Evolutionary conservation across 257 asterid species (phyloP), one percentile per base, ranked within the genome.

Genomic region (Penstemon barbatus): DNA sequence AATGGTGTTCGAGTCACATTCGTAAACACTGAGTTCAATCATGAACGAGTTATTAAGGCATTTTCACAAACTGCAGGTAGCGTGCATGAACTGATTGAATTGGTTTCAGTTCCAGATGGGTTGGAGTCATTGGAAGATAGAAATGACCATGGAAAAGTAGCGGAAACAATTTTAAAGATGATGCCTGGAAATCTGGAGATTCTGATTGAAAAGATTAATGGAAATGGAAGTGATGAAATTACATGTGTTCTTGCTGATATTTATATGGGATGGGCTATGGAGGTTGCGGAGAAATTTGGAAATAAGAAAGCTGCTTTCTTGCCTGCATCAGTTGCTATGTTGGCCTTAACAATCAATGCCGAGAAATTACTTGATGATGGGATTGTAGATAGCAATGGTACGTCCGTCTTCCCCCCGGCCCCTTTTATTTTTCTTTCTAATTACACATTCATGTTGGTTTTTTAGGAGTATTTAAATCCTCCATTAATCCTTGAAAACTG

Each of bases 31-130:
- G 33, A 25, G 33, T 25, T 25, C 33, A 25, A 25, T 25, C 33
- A 25, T 65, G 39, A 62, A 18, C 52, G 85, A 65, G 56, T 80
- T 45, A 18, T 74, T 33, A 53, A 65, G 42, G 19, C 80, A 13
- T 63, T 77, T 18, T 45, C 77, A 0, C 45, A 58, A 3, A 63
- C 44, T n/a, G n/a, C n/a, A 11, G 57, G 67, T 1, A 36, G 42
- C 8, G 33, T 61, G 12, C 69, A 54, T 0, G 72, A 65, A 5
- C 39, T 53, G 62, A 48, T 80, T 6, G 56, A 62, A 4, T 42
- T 77, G 56, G 73, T 63, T 42, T 77, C 82, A 4, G 9, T 80
- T 25, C 85, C 80, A 19, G 85, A 80, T 70, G 85, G 85, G 4
- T 6, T 80, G 44, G 80, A 57, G 18, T n/a, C 80, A 11, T 54